Evolutionary conservation across 805 yeast genomes (phyloP).

Genomic region (Ogataea populi-albae): DNA sequence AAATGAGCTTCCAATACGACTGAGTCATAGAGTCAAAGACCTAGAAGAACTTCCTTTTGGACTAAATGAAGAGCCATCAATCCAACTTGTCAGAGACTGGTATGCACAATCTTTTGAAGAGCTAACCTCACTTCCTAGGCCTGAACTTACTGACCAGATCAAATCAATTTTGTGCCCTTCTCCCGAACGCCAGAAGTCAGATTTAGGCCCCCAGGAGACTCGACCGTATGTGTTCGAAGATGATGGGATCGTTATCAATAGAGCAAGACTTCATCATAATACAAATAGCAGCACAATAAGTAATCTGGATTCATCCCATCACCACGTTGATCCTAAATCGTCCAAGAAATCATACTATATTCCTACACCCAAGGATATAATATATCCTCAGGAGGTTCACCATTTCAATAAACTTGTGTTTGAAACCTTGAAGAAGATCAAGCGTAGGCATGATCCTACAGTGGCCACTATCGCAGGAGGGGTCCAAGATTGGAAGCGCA

Average conservation of each 20-base stretch:
- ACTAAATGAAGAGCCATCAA: slow-evolving; percentile 68
- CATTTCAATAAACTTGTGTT: slow-evolving; percentile 68
- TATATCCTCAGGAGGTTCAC: slow-evolving; percentile 73
- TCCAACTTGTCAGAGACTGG: slow-evolving; percentile 78
- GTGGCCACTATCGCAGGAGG: slow-evolving; percentile 92
- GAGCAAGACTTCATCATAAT: slow-evolving; percentile 17
- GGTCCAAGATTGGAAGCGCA: slow-evolving; percentile 81
- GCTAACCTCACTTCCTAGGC: slow-evolving; percentile 61
- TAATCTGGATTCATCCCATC: slow-evolving; percentile 9
- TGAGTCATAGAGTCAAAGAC: slow-evolving; percentile 84
- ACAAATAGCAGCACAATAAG: slow-evolving; percentile 12
- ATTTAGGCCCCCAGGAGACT: slow-evolving; percentile 6
- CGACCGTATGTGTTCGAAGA: slow-evolving; percentile 37
- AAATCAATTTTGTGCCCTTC: slow-evolving; percentile 33
- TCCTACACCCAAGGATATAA: slow-evolving; percentile 49
- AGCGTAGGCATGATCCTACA: slow-evolving; percentile 86
- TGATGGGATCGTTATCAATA: slow-evolving; percentile 43
- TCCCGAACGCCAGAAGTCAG: slow-evolving; percentile 6
- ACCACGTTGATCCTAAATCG: slow-evolving; percentile 6
- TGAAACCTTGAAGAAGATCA: slow-evolving; percentile 65
- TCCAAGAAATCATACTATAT: slow-evolving; percentile 46
- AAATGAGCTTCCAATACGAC: slow-evolving; percentile 81
- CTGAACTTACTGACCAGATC: slow-evolving; percentile 45
- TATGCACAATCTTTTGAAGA: slow-evolving; percentile 89
- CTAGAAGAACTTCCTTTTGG: slow-evolving; percentile 78